Evolutionary conservation across 2,329 filamentous ascomycete species (phyloP).

Genomic region (Colletotrichum liriopes): DNA sequence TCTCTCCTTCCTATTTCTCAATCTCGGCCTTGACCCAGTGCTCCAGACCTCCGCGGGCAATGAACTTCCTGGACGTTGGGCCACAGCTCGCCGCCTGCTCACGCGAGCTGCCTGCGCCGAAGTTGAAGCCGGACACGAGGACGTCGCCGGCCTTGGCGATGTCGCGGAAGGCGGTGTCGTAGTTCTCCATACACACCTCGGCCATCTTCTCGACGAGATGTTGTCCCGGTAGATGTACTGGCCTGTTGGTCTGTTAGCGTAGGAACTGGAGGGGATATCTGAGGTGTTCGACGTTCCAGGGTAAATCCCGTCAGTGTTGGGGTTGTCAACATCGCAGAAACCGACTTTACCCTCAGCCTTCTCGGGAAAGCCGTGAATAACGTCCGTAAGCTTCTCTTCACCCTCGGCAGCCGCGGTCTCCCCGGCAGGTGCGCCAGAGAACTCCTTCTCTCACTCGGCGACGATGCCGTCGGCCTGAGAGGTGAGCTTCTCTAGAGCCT

Average conservation of each 20-base stretch:
- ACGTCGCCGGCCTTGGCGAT: conserved; percentile 81
- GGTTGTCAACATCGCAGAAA: conserved; percentile 85
- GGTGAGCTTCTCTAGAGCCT: conserved; percentile 81
- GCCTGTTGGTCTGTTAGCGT: conserved; percentile 50
- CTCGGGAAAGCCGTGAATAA: conserved; percentile 90
- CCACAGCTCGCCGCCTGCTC: conserved; percentile 89
- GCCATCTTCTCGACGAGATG: conserved; percentile 86
- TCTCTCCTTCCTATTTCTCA: background rate
- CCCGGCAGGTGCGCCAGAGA: conserved; percentile 53
- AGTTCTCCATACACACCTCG: conserved; percentile 93
- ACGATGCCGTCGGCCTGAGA: conserved; percentile 77
- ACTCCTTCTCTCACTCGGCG: conserved; percentile 64
- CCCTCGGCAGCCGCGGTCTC: conserved; percentile 46
- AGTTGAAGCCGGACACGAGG: conserved; percentile 89
- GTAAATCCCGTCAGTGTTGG: conserved; percentile 95
- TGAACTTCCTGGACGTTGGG: conserved; percentile 92
- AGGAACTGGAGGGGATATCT: conserved; percentile 51
- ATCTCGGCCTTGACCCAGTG: conserved; percentile 86
- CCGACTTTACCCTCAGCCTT: conserved; percentile 88
- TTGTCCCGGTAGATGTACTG: conserved; percentile 95
- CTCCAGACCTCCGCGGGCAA: conserved; percentile 83
- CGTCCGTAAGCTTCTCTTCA: conserved; percentile 70
- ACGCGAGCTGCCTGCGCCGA: conserved; percentile 85
- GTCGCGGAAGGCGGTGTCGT: conserved; percentile 79
- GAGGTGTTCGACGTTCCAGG: conserved; percentile 67